A percentile compares a stretch with the other conserved stretches of the same genome.
Conservation (phyloP, 768 basidiomycete genomes). For the Kwoniella newhampshirensis region DNA sequence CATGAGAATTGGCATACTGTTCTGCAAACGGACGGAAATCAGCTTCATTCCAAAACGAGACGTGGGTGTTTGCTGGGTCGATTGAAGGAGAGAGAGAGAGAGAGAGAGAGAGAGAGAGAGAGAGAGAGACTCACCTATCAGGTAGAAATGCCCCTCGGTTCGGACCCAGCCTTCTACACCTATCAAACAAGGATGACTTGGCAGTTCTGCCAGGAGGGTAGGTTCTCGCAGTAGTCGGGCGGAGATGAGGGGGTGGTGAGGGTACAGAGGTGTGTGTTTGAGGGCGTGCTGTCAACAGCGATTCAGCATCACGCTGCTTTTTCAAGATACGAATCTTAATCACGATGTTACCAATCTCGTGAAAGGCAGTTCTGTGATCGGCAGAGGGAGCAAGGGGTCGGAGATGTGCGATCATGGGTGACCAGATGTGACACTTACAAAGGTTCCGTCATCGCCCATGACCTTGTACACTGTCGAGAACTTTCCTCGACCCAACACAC, state of each 20-base stretch:
- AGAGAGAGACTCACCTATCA: conserved; percentile 50
- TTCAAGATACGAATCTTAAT: background rate
- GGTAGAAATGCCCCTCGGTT: conserved; percentile 56
- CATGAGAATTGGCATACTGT: conserved; percentile 50
- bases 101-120: too few species aligned
- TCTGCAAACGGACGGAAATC: conserved; percentile 31
- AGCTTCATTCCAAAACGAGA: background rate
- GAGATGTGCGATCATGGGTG: background rate
- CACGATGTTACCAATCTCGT: too few species aligned
- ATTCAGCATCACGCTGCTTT: background rate
- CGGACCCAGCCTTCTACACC: conserved; percentile 55
- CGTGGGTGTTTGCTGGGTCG: too few species aligned
- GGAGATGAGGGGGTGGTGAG: conserved; percentile 57
- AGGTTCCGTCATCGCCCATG: conserved; percentile 39
- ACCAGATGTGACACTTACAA: conserved; percentile 43
- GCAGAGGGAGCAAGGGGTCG: too few species aligned
- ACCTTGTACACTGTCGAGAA: conserved; percentile 56
- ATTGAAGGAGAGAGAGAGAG: background rate
- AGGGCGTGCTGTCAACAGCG: conserved; percentile 52
- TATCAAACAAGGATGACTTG: conserved; percentile 56
- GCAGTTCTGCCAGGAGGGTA: conserved; percentile 54
- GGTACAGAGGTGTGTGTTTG: conserved; percentile 56
- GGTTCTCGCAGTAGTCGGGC: conserved; percentile 56
- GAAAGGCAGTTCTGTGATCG: too few species aligned
- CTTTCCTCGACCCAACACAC: conserved; percentile 55